Conservation (phyloP, 148 eudicot genomes). For the Hydrangea macrophylla region DNA sequence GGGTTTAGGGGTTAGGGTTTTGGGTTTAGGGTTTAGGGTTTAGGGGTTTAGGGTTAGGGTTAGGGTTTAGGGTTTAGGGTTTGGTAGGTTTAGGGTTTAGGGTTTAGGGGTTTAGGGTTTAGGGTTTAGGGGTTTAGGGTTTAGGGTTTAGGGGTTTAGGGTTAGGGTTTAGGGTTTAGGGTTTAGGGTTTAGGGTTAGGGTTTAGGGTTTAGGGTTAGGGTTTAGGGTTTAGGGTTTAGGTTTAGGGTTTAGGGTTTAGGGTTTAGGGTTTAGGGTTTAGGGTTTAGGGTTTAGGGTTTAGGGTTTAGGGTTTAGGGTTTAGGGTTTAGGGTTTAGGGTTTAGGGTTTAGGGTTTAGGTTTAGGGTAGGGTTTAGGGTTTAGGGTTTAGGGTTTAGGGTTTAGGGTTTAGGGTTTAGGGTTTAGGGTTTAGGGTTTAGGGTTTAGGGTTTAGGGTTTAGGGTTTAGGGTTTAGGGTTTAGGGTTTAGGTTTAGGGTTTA, state of each 20-base stretch:
- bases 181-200: constrained; percentile 19
- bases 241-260: constrained; percentile 32
- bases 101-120: too few relatives aligned
- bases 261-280: constrained; percentile 28
- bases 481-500: constrained; percentile 25
- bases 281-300: constrained; percentile 27
- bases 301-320: constrained; percentile 25
- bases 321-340: constrained; percentile 20
- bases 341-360: constrained; percentile 16
- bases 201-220: constrained; percentile 25
- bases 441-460: constrained; percentile 23
- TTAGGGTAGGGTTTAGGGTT: constrained; percentile 24
- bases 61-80: constrained; percentile 6
- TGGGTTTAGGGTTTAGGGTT: constrained; percentile 4
- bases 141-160: too few relatives aligned
- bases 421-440: constrained; percentile 23
- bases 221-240: constrained; percentile 32
- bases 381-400: constrained; percentile 27
- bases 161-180: constrained; percentile 22
- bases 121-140: too few relatives aligned
- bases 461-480: constrained; percentile 27
- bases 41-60: too few relatives aligned
- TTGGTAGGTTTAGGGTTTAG: constrained; percentile 16
- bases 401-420: constrained; percentile 20
- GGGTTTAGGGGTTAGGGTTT: background rate